Conservation (phyloP, 1,139 yeast species). For the Pneumocystis jirovecii region DNA sequence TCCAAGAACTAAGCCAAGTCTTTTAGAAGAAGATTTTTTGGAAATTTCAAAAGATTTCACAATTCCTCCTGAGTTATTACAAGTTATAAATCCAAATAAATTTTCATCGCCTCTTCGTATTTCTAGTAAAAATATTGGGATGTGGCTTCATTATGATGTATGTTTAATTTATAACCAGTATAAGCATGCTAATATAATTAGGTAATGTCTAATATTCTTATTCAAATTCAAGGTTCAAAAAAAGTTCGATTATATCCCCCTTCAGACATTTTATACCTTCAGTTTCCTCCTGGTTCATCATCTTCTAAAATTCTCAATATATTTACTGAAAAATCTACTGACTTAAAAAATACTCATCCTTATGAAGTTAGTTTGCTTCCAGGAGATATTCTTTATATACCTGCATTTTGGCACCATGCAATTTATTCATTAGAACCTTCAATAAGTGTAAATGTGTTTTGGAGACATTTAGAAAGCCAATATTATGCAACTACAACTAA, state of each 20-base stretch:
- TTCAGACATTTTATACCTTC: constrained; percentile 20
- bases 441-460: constrained; percentile 25
- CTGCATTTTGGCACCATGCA: constrained; percentile 29
- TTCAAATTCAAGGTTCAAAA: constrained; percentile 25
- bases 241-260: constrained; percentile 26
- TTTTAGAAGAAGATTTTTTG: constrained; percentile 23
- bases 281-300: constrained; percentile 24
- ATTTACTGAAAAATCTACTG: constrained; percentile 18
- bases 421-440: constrained; percentile 23
- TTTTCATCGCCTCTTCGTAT: constrained; percentile 27
- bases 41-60: constrained; percentile 21
- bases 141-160: constrained; percentile 29
- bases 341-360: constrained; percentile 19
- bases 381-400: constrained; percentile 27
- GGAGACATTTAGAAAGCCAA: constrained; percentile 22
- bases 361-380: constrained; percentile 24
- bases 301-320: constrained; percentile 24
- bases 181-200: not conserved
- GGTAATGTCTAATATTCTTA: constrained; percentile 25
- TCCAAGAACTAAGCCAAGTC: constrained; percentile 23
- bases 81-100: constrained; percentile 13
- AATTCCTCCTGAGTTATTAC: constrained; percentile 19
- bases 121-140: constrained; percentile 23
- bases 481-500: constrained; percentile 22
- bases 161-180: not conserved